Conservation (phyloP, 2,329 filamentous ascomycete species). For the Cadophora sp. region DNA sequence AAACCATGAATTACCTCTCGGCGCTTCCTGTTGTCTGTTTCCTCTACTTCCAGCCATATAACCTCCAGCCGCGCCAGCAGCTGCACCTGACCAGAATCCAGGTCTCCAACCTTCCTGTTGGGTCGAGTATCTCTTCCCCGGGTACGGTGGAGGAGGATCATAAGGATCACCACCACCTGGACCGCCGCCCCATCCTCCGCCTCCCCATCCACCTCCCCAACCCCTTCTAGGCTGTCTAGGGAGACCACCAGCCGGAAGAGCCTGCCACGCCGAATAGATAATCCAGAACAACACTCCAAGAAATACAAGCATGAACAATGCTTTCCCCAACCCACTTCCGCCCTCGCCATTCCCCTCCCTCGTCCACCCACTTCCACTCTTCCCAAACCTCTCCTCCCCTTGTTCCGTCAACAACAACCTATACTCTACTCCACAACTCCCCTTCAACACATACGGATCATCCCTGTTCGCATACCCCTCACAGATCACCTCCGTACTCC, state of each 20-base stretch:
- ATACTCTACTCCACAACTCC: constrained; percentile 94
- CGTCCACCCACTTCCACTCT: constrained; percentile 31
- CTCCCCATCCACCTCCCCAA: constrained; percentile 48
- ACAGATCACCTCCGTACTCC: constrained; percentile 87
- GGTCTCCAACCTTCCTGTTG: constrained; percentile 65
- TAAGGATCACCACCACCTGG: constrained; percentile 35
- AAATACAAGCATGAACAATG: constrained; percentile 68
- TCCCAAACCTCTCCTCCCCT: constrained; percentile 73
- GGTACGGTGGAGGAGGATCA: constrained; percentile 44
- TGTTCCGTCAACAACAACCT: constrained; percentile 76
- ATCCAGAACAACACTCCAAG: constrained; percentile 66
- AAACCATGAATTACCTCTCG: constrained; percentile 33
- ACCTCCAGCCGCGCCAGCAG: constrained; percentile 71
- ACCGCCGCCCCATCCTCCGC: constrained; percentile 51
- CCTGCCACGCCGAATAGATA: constrained; percentile 58
- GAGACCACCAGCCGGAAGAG: constrained; percentile 19
- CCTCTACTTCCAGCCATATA: constrained; percentile 64
- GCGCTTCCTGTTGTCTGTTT: constrained; percentile 46
- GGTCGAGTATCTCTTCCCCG: constrained; percentile 35
- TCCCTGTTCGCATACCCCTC: constrained; percentile 82
- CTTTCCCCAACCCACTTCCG: constrained; percentile 45
- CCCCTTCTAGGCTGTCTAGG: constrained; percentile 43
- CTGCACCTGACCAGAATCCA: constrained; percentile 72
- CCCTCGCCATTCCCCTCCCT: constrained; percentile 27
- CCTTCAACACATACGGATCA: constrained; percentile 87